Evolutionary conservation across 805 yeast species (phyloP).

Genomic region (Ogataea saltuana): DNA sequence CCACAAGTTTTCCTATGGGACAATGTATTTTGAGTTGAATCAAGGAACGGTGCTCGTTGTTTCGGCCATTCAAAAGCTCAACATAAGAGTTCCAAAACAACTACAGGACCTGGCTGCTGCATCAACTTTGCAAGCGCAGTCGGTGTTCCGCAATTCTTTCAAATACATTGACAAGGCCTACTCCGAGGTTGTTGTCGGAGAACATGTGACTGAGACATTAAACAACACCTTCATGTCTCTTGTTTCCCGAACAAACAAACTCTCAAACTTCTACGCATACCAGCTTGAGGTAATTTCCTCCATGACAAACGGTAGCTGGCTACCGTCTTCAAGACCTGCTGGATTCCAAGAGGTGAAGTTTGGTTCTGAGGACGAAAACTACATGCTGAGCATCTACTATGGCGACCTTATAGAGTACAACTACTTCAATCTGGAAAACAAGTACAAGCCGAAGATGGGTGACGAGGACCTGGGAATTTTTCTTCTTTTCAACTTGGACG

Average conservation of each 20-base stretch:
- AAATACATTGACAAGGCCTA: slow-evolving; percentile 51
- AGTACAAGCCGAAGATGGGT: slow-evolving; percentile 45
- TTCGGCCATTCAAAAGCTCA: slow-evolving; percentile 18
- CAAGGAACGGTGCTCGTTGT: slow-evolving; percentile 19
- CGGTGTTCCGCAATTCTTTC: slow-evolving; percentile 58
- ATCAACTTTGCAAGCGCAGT: slow-evolving; percentile 22
- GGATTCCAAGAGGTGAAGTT: slow-evolving; percentile 65
- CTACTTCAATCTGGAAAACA: slow-evolving; percentile 61
- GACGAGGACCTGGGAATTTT: slow-evolving; percentile 65
- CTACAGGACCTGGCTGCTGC: slow-evolving; percentile 11
- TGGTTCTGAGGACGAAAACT: slow-evolving; percentile 44
- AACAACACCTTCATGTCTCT: slow-evolving; percentile 55
- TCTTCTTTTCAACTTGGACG: slow-evolving; percentile 66
- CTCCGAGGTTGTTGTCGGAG: slow-evolving; percentile 55
- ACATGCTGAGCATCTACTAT: slow-evolving; percentile 62
- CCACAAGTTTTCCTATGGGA: slow-evolving; percentile 48
- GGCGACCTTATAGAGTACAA: slow-evolving; percentile 80
- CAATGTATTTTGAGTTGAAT: slow-evolving; percentile 56
- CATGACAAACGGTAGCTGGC: slow-evolving; percentile 69
- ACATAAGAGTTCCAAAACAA: slow-evolving; percentile 18
- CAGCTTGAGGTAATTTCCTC: slow-evolving; percentile 49
- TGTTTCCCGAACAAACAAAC: slow-evolving; percentile 63
- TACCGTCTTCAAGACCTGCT: slow-evolving; percentile 60
- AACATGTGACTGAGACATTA: slow-evolving; percentile 40
- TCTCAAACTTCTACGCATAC: slow-evolving; percentile 62